Evolutionary conservation across 805 yeast species (phyloP), one percentile per base, ranked within the genome.

Genomic region (Metschnikowia kofuensis): DNA sequence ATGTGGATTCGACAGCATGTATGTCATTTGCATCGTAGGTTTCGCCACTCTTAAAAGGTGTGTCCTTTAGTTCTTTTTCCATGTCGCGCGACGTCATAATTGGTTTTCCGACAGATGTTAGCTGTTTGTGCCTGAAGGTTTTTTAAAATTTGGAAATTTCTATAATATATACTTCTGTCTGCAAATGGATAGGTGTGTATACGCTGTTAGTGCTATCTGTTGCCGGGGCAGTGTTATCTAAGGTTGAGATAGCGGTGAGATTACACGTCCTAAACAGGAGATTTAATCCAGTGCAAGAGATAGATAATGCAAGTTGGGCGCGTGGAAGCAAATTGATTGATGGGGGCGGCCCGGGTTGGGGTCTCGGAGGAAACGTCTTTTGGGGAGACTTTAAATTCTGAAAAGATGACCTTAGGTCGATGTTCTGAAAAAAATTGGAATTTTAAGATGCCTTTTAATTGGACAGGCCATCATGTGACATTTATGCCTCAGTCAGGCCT

Each of bases 21-120:
- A 47, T 8, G 9, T 37, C 46, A 27, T 54, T 52, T 4, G 38
- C 40, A 2, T 50, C 58, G 34, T 50, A 52, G 12, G 44, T 41
- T 7, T 48, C 54, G 9, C 38, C 3, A 35, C 45, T 40, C 30
- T 52, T 45, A 14, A 40, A 26, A 11, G 50, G 35, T 0, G 42
- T 34, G 12, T 48, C 47, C 36, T 38, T 43, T 6, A n/a, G 11
- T 21, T 46, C 40, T 45, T 53, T 54, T 38, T 52, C 53, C 10
- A 40, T 27, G 13, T 36, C 38, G 14, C 39, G 49, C 34, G 42
- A 37, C 49, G 21, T 21, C 21, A 21, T 21, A 21, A 21, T 21
- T 21, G 21, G 2, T 21, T 21, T 3, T 21, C 21, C 21, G 21
- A 4, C 21, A 21, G 21, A 46, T 45, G 28, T 6, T 42, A n/a